Evolutionary conservation across 352 stramenopile species (phyloP).

Genomic region (Pythium diclinum): DNA sequence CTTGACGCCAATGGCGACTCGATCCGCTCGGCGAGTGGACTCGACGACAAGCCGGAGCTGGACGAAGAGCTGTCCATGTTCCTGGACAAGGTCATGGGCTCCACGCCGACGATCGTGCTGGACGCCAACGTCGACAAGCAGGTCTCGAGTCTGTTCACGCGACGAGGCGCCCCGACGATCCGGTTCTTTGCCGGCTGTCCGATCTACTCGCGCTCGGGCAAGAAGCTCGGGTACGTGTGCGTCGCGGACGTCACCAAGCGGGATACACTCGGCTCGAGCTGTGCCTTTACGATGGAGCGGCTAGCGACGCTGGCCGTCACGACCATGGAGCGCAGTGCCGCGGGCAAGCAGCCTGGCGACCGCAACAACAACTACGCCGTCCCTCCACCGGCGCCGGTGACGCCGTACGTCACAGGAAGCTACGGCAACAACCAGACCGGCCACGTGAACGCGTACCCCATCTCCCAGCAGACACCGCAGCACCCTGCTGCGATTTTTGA

Average conservation of each 20-base stretch:
- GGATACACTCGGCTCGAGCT: conserved; percentile 67
- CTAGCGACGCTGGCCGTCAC: conserved; percentile 73
- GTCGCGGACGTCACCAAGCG: conserved; percentile 75
- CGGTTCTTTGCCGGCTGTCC: conserved; percentile 77
- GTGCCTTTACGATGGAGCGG: conserved; percentile 77
- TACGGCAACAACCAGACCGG: conserved; percentile 27
- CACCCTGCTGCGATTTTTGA: conserved; percentile 48
- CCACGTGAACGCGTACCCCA: conserved; percentile 8
- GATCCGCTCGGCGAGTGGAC: conserved; percentile 46
- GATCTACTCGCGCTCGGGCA: conserved; percentile 67
- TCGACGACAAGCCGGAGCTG: conserved; percentile 48
- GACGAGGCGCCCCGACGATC: conserved; percentile 39
- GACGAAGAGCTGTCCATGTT: conserved; percentile 60
- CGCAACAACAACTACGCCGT: conserved; percentile 33
- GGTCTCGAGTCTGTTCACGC: conserved; percentile 50
- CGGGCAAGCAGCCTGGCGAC: conserved; percentile 28
- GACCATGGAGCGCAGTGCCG: conserved; percentile 64
- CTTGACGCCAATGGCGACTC: conserved; percentile 46
- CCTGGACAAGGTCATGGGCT: conserved; percentile 79
- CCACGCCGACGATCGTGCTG: conserved; percentile 65
- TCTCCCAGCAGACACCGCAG: conserved; percentile 1
- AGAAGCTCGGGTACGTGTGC: conserved; percentile 77
- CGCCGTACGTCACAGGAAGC: conserved; percentile 19
- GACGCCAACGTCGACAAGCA: conserved; percentile 74
- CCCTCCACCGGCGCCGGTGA: conserved; percentile 11